Base-by-base conservation (phyloP, 192 early-diverging fungal genomes). In the Phycomyces blakesleeanus region DNA sequence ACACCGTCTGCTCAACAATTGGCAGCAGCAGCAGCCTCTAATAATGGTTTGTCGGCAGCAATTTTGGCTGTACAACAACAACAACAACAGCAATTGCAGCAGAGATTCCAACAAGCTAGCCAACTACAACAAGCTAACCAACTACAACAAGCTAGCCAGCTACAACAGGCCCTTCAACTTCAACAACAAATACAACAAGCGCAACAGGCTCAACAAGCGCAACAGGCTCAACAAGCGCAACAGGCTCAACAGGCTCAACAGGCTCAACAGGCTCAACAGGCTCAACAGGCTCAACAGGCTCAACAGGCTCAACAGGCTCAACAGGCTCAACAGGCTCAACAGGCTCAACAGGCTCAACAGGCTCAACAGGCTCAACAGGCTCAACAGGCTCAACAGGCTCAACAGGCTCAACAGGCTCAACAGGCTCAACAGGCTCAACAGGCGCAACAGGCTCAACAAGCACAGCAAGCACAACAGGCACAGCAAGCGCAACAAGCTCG, bases 401-500 rank as follows among this genome's bases (percentile, higher is more conserved):
- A 57, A 27, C 71, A 63, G 15, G 39, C 63, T 11, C 71, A 73
- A 25, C 68, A 70, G n/a, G n/a, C n/a, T n/a, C n/a, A n/a, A n/a
- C 65, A 53, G 21, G 21, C 29, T 25, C 49, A 52, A 16, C 60
- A 62, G 16, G 49, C 47, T n/a, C 58, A 60, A 25, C 38, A 39
- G 24, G 39, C 39, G 20, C 58, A 60, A 47, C 44, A 47, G 11
- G 57, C 57, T 22, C 58, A 60, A 16, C 58, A 40, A 14, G 44
- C 12, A 10, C 58, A 60, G 9, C 58, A 34, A 60, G 18, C 20
- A 20, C 25, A 21, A 34, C 57, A 61, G 21, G 29, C 29, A n/a
- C 59, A 50, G 27, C 59, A 61, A 29, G 59, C 59, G 15, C 51
- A 50, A 20, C 59, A 50, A 14, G 41, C 42, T 9, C 22, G 41